Evolutionary conservation across 805 yeast species (phyloP), one percentile per base, ranked within the genome.

Genomic region (Lachancea cidri): DNA sequence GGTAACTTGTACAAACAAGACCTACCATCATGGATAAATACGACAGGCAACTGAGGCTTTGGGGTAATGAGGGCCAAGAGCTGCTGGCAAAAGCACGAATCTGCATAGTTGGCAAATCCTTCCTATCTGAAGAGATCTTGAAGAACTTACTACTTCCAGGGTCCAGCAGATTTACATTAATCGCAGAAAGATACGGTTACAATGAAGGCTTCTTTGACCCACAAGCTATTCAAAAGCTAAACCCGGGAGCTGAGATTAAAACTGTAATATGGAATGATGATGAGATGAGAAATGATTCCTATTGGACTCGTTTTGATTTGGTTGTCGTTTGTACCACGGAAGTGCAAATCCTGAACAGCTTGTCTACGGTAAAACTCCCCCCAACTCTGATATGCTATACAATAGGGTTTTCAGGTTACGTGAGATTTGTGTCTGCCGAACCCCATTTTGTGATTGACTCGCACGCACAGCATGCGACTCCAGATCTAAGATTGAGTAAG

Each of bases 41-140:
- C 57, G 96, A 89, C 60, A 72, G 98, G 29, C 98, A 91, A 57
- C 65, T 91, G 44, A 73, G 97, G 29, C 65, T 91, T 13, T 91
- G 98, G 98, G 88, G 86, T 1, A 54, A 73, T 0, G 60, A 71
- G 8, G 98, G 97, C 3, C 98, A 91, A 54, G 44, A 59, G 3
- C 66, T 69, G 5, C 67, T 91, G 14, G 76, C 76, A 24, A 53
- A 57, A 2, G 67, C 89, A 0, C 78, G 73, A 41, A 70, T 88
- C 3, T 74, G 87, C 41, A 59, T 87, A 2, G 51, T 87, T 2
- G 76, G 77, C 34, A 78, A 79, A 4, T 67, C 77, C 1, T 54
- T 79, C 0, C 67, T 80, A 0, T 77, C 82, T 1, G 71, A 79
- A 2, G 98, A 91, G 59, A 62, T 77, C 3, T 59, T 83, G 29